Conservation (phyloP, 176 grass and related monocot genomes). For the Carex scoparia region DNA sequence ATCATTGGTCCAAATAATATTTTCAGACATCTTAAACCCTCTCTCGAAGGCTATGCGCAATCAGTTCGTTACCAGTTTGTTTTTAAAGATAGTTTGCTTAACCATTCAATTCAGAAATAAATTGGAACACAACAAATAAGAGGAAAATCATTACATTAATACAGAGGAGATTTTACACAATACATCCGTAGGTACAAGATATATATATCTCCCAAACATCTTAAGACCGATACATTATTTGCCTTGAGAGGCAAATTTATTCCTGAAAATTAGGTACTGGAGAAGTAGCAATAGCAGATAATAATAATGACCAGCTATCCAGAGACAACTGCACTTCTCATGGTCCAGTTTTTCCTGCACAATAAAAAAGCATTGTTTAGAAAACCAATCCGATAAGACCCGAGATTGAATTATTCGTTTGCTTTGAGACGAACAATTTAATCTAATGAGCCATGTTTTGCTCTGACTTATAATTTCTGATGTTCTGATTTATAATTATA, state of each 20-base stretch:
- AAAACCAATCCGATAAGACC: neutral
- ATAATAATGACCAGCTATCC: neutral
- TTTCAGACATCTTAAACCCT: no score
- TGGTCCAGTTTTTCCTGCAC: neutral
- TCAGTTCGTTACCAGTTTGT: neutral
- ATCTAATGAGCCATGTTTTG: neutral
- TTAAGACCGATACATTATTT: neutral
- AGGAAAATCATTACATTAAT: slow-evolving; percentile 11
- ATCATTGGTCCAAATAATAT: no score
- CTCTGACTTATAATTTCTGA: no score
- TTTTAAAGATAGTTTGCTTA: neutral
- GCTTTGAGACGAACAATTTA: neutral
- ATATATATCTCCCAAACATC: neutral
- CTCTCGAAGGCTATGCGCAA: neutral
- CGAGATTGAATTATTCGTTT: neutral
- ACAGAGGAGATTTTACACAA: slow-evolving; percentile 5
- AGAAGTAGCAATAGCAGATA: slow-evolving; percentile 18
- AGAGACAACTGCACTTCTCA: slow-evolving; percentile 8
- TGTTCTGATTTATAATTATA: no score
- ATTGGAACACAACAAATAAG: neutral
- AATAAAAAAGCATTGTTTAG: neutral
- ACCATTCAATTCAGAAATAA: neutral
- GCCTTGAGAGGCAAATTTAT: neutral
- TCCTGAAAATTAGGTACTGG: neutral
- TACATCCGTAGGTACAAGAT: neutral